Evolutionary conservation across 176 grass and related monocot genomes (phyloP).

Genomic region (Calamus simplicifolius): DNA sequence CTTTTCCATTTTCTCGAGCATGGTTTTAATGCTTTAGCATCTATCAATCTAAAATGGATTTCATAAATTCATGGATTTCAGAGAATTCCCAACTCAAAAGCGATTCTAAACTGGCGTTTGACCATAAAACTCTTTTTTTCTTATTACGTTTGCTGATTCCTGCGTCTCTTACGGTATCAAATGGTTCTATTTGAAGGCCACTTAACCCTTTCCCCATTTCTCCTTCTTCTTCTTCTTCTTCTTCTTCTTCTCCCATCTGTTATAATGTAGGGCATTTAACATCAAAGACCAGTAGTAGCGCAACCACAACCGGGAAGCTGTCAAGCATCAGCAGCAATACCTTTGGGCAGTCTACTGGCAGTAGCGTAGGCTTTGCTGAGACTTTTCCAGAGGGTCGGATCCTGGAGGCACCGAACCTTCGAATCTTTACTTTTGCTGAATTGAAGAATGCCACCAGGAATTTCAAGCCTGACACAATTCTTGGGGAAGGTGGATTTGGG

Average conservation of each 20-base stretch:
- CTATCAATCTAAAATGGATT: too few species aligned
- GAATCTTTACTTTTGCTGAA: slow-evolving; percentile 16
- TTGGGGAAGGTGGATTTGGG: slow-evolving; percentile 21
- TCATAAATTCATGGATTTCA: too few species aligned
- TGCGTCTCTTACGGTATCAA: background rate
- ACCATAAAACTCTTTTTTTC: too few species aligned
- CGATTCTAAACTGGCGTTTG: too few species aligned
- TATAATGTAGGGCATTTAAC: background rate
- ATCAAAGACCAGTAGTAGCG: slow-evolving; percentile 5
- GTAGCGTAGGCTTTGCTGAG: background rate
- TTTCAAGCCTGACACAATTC: slow-evolving; percentile 11
- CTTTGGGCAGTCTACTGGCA: slow-evolving; percentile 3
- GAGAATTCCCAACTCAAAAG: too few species aligned
- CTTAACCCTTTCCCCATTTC: too few species aligned
- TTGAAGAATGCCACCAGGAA: slow-evolving; percentile 14
- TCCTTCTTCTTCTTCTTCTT: background rate
- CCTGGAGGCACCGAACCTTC: slow-evolving; percentile 12
- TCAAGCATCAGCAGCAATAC: slow-evolving; percentile 4
- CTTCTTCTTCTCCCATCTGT: background rate
- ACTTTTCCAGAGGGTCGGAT: slow-evolving; percentile 9
- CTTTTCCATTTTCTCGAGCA: too few species aligned
- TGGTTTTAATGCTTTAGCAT: too few species aligned
- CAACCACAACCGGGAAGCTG: slow-evolving; percentile 2
- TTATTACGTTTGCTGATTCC: too few species aligned
- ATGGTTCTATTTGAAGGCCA: background rate